phyloP scores from a whole-genome alignment of 148 eudicot species.

The Chenopodium formosanum region DNA sequence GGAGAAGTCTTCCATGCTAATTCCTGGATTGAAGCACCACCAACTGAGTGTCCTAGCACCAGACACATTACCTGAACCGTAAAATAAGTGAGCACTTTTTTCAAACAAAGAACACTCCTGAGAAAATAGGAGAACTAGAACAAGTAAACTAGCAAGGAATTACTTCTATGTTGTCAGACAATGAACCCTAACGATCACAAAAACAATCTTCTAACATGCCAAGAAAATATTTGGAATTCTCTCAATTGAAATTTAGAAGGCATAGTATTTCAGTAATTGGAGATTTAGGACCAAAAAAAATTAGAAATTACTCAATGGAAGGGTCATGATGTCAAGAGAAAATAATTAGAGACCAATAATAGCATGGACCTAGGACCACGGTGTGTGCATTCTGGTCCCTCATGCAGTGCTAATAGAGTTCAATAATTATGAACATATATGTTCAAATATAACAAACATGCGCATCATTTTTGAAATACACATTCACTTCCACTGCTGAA shows the following conservation, averaged over 20 bases:
- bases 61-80: slow-evolving; percentile 58
- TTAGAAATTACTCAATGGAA: neutral
- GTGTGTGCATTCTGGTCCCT: no score
- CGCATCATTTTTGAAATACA: no score
- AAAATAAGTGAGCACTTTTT: slow-evolving; percentile 14
- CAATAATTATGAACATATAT: no score
- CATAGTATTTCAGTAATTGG: neutral
- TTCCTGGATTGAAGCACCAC: slow-evolving; percentile 99
- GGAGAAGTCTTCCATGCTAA: slow-evolving; percentile 89
- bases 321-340: neutral
- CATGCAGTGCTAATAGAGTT: no score
- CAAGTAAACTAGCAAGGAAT: neutral
- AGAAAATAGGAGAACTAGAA: neutral
- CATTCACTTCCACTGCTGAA: no score
- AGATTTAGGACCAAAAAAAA: neutral
- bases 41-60: slow-evolving; percentile 87
- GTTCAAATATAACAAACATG: no score
- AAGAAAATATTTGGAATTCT: neutral
- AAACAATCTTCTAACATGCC: no score
- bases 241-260: neutral
- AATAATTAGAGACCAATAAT: neutral
- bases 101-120: neutral
- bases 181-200: neutral
- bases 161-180: neutral
- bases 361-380: no score